Evolutionary conservation across 371 early-diverging fungal species (phyloP).

Genomic region (Gilbertella persicaria): DNA sequence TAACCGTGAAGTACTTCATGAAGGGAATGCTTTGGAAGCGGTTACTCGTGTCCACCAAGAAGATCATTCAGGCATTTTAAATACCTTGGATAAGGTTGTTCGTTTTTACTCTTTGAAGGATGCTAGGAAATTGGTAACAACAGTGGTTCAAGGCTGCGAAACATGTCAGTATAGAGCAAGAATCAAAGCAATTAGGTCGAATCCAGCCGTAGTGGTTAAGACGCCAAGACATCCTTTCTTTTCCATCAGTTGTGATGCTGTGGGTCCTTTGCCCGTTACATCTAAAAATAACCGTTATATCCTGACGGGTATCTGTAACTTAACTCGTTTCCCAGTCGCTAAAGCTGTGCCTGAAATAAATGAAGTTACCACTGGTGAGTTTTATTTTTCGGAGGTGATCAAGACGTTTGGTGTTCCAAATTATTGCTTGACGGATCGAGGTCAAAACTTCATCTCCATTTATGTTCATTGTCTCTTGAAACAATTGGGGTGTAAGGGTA

Average conservation of each 20-base stretch:
- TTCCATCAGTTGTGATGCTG: slow-evolving; percentile 16
- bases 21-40: slow-evolving; percentile 7
- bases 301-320: background rate
- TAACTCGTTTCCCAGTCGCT: slow-evolving; percentile 11
- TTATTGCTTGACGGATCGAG: slow-evolving; percentile 23
- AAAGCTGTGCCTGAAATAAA: slow-evolving; percentile 12
- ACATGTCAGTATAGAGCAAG: slow-evolving; percentile 13
- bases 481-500: slow-evolving; percentile 17
- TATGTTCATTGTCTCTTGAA: slow-evolving; percentile 3
- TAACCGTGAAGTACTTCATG: slow-evolving; percentile 6
- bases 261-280: slow-evolving; percentile 10
- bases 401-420: slow-evolving; percentile 6
- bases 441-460: slow-evolving; percentile 23
- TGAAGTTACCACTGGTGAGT: slow-evolving; percentile 15
- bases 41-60: slow-evolving; percentile 14
- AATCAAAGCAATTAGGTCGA: slow-evolving; percentile 13
- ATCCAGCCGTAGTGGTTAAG: slow-evolving; percentile 4
- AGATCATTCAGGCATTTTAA: slow-evolving; percentile 16
- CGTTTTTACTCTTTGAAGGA: slow-evolving; percentile 6
- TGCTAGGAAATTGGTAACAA: slow-evolving; percentile 25
- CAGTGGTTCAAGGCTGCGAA: slow-evolving; percentile 8
- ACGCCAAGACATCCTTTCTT: slow-evolving; percentile 13
- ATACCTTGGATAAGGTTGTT: slow-evolving; percentile 6
- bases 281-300: slow-evolving; percentile 7
- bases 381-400: slow-evolving; percentile 10